phyloP scores from a whole-genome alignment of 257 asterid species.

The Lycium ferocissimum region DNA sequence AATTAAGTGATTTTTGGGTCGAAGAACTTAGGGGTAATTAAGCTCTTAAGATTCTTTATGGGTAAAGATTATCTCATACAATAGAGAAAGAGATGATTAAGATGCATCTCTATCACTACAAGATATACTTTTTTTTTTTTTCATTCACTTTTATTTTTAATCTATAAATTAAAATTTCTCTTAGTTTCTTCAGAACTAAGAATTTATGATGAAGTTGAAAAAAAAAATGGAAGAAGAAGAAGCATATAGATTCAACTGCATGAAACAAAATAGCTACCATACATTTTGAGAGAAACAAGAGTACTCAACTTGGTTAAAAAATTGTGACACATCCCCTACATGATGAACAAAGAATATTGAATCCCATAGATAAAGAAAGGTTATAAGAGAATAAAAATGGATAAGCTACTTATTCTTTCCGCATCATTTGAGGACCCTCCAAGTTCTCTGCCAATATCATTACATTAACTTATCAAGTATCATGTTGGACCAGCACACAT shows the following conservation, averaged over 20 bases:
- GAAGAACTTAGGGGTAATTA: too few species aligned
- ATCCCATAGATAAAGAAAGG: background rate
- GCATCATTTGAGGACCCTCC: background rate
- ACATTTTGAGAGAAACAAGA: background rate
- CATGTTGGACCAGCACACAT: background rate
- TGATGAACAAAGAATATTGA: constrained; percentile 1
- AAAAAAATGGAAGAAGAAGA: too few species aligned
- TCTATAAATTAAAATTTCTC: background rate
- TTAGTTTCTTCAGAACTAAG: too few species aligned
- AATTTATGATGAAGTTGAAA: background rate
- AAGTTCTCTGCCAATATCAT: background rate
- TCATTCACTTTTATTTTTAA: background rate
- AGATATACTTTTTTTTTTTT: background rate
- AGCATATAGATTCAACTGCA: background rate
- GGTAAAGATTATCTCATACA: too few species aligned
- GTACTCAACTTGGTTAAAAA: background rate
- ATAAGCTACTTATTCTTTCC: background rate
- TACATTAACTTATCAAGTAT: background rate
- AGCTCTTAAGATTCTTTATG: too few species aligned
- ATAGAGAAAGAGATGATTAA: background rate
- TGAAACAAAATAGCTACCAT: background rate
- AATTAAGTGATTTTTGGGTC: too few species aligned
- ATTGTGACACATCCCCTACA: background rate
- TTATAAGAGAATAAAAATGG: background rate
- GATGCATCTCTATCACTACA: constrained; percentile 7